Evolutionary conservation across 805 yeast genomes (phyloP), one percentile per base, ranked within the genome.

Genomic region (Myxozyma sirexii): DNA sequence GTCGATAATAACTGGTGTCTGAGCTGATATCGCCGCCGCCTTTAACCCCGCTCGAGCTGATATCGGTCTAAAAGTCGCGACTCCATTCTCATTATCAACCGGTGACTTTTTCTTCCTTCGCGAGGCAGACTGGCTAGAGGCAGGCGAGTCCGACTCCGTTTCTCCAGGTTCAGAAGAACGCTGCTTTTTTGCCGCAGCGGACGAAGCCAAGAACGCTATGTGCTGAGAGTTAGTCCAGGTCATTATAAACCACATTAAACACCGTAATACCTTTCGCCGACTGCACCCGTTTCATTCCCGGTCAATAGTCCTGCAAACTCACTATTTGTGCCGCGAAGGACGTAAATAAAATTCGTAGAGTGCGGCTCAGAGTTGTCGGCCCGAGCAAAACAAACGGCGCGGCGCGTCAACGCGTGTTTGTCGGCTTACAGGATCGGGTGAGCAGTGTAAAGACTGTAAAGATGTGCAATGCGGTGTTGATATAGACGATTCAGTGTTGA

Each of bases 201-300:
- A 38, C 2, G 53, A 51, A 31, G 47, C 44, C 19, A 57, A 21
- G n/a, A 50, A 46, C 13, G 61, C 61, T 57, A n/a, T 51, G 38
- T 12, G 7, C 35, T 44, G 7, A 19, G 35, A 5, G 31, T 21
- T 17, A 47, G 39, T n/a, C n/a, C 29, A 17, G n/a, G n/a, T 13
- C 24, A 52, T 17, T n/a, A 52, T 26, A n/a, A n/a, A n/a, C n/a
- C n/a, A n/a, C n/a, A n/a, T n/a, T n/a, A n/a, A n/a, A n/a, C n/a
- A n/a, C n/a, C n/a, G n/a, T n/a, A n/a, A 7, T 39, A 57, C 60
- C 57, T 23, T 45, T 50, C 19, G 60, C 60, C 31, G 60, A 57
- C 27, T 54, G 45, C 45, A 26, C 52, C 37, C 41, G 38, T n/a
- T 48, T 48, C 53, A 48, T 48, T n/a, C 7, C 43, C 21, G 19